Base-by-base conservation (phyloP, 2,329 filamentous ascomycete species). In the Chalaropsis thielavioides region DNA sequence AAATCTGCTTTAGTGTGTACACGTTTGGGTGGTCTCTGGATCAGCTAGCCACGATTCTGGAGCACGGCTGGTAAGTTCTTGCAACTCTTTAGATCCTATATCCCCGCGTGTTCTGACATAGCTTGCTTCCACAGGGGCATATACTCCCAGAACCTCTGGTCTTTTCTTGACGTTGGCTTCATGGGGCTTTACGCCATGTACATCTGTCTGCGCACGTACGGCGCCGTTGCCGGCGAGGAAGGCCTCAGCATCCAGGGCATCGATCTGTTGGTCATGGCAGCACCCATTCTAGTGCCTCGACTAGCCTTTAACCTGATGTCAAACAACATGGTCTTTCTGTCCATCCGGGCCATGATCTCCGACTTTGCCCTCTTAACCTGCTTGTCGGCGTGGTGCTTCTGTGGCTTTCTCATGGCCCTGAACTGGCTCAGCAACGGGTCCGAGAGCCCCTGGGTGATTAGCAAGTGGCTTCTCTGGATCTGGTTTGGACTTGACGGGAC, bases 381-480 rank as follows among this genome's bases (percentile, higher is more conserved):
- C 1, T 77, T 95, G 40, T 87, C 89, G 5, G 82, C 82, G 2
- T 95, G 90, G 90, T 92, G 89, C 72, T 94, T 94, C 72, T 83
- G 84, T 56, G 90, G 90, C 2, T 94, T 95, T 73, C 74, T 94
- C 63, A 77, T 95, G 58, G 88, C 88, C 27, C 81, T 95, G 73
- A 80, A 86, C 43, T 94, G 90, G 89, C 82, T 95, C 8, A 84
- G 84, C 67, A 81, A 88, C 68, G 85, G 83, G 22, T 74, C 75
- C 0, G 84, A 87, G 22, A 64, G 67, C 44, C 56, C 61, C 7
- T 63, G 64, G 56, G 65, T 86, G 1, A 91, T 94, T 68, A 84
- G 84, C 56, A 91, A 92, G 74, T 95, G 90, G 90, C 92, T 95
- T 89, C 81, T 94, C 1, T 94, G 88, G 81, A 92, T 95, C 68